Percentiles rank a stretch among this genome's conserved stretches.
These are phyloP conservation scores for Jasminum sambac DNA, from an alignment of 257 asterid species.

Conservation along the genomic window DNA sequence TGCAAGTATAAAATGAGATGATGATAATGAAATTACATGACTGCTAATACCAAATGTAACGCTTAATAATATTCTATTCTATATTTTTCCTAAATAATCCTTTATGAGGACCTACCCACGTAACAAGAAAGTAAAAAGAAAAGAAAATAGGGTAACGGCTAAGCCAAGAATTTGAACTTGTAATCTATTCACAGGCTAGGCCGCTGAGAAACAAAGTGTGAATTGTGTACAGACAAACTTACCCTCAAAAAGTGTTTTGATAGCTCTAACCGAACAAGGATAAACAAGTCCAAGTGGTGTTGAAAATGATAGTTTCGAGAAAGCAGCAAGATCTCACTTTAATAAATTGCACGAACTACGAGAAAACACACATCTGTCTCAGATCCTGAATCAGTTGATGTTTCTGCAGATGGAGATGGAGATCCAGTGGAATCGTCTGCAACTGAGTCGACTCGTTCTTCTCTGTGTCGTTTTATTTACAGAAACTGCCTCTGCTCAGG, in stretches of 20 bases:
- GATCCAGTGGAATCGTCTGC: background rate
- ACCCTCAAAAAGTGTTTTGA: background rate
- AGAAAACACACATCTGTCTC: conserved; percentile 10
- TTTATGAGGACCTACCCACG: too few species aligned
- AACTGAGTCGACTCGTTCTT: conserved; percentile 14
- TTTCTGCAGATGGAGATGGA: background rate
- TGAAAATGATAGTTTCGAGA: conserved; percentile 30
- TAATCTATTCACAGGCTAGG: background rate
- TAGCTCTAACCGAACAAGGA: too few species aligned
- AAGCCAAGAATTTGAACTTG: conserved; percentile 7
- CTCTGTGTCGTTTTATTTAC: conserved; percentile 24
- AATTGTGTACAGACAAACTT: background rate
- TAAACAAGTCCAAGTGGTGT: too few species aligned
- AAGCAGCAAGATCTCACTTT: conserved; percentile 21
- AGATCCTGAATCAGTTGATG: too few species aligned
- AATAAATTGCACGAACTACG: conserved; percentile 18
- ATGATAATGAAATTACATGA: too few species aligned
- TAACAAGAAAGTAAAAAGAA: too few species aligned
- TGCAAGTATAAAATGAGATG: too few species aligned
- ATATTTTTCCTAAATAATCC: too few species aligned
- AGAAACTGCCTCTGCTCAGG: conserved; percentile 27
- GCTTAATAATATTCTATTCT: too few species aligned
- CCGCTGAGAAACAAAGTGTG: background rate
- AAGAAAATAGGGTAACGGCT: background rate
- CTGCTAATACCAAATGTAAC: too few species aligned